A percentile compares a stretch with the other conserved stretches of the same genome.
Evolutionary conservation across 169 alveolate species (phyloP).

Genomic region (Eimeria maxima): DNA sequence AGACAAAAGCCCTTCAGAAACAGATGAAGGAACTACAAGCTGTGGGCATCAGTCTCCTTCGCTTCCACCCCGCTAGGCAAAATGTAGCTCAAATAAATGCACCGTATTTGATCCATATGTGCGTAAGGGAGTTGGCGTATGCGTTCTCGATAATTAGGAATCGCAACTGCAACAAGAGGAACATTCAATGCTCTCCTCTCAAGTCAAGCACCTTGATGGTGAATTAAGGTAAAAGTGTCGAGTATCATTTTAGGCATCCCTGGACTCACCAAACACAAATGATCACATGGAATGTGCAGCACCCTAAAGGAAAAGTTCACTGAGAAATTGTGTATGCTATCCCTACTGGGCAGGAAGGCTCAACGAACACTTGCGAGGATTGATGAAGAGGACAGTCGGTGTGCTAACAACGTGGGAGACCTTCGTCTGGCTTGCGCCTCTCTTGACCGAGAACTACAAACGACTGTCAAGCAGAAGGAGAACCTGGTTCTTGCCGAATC

Average conservation of each 20-base stretch:
- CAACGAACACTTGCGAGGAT: slow-evolving; percentile 88
- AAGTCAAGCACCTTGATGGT: slow-evolving; percentile 83
- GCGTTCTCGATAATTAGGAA: background rate
- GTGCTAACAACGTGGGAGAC: slow-evolving; percentile 89
- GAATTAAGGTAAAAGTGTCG: slow-evolving; percentile 71
- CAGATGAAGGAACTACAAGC: slow-evolving; percentile 87
- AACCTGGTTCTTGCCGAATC: slow-evolving; percentile 95
- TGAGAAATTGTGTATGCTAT: background rate
- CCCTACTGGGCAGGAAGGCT: slow-evolving; percentile 86
- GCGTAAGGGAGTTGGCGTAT: background rate
- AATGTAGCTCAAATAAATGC: background rate
- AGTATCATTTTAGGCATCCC: background rate
- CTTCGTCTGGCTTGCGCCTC: slow-evolving; percentile 93
- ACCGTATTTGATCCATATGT: background rate
- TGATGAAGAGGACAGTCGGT: slow-evolving; percentile 85
- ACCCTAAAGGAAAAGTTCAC: background rate
- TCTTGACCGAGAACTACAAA: slow-evolving; percentile 91
- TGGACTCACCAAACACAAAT: background rate
- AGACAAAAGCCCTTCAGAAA: slow-evolving; percentile 92
- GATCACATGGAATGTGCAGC: background rate
- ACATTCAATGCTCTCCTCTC: slow-evolving; percentile 86
- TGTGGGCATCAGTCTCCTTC: slow-evolving; percentile 85
- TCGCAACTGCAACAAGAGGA: slow-evolving; percentile 77
- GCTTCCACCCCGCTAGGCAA: slow-evolving; percentile 33
- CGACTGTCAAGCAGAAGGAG: slow-evolving; percentile 91